Percentiles rank a stretch among this genome's conserved stretches.
These are phyloP conservation scores for Coprinopsis cinerea DNA, from an alignment of 768 basidiomycete species.

Conservation along the genomic window DNA sequence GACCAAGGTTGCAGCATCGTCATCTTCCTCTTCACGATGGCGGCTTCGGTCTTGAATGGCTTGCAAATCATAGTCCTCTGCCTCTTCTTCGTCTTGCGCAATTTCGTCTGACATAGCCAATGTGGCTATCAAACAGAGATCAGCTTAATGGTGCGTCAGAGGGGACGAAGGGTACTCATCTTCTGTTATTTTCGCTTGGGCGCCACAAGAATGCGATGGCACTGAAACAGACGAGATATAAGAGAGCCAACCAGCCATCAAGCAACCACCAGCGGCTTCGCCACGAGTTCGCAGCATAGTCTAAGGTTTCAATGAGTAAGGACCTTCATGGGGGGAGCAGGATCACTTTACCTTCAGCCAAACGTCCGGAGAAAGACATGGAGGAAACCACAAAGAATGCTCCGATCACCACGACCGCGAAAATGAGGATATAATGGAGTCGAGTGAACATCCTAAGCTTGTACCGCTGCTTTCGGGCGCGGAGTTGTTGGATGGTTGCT, in stretches of 20 bases:
- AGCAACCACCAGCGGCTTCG: constrained; percentile 90
- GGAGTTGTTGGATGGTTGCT: constrained; percentile 88
- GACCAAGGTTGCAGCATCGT: constrained; percentile 69
- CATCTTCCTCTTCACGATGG: constrained; percentile 53
- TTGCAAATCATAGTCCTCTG: constrained; percentile 88
- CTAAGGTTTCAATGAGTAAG: constrained; percentile 30
- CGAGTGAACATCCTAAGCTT: constrained; percentile 86
- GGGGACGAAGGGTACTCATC: constrained; percentile 57
- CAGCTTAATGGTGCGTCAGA: constrained; percentile 18
- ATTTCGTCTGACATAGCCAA: constrained; percentile 96
- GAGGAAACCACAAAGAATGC: constrained; percentile 93
- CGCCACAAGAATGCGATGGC: constrained; percentile 90
- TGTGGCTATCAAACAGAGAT: constrained; percentile 36
- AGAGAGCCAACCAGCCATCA: constrained; percentile 88
- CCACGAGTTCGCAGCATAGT: constrained; percentile 92
- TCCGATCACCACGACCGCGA: constrained; percentile 73
- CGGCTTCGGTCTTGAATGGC: constrained; percentile 54
- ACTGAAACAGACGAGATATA: constrained; percentile 79
- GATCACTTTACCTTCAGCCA: constrained; percentile 69
- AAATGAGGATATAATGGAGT: constrained; percentile 79
- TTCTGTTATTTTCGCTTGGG: constrained; percentile 83
- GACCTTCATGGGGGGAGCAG: constrained; percentile 2
- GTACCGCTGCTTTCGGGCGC: constrained; percentile 78
- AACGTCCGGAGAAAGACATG: constrained; percentile 83
- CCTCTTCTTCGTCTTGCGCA: constrained; percentile 91